These are phyloP conservation scores for Aureobasidium sp. DNA, from an alignment of 2,329 filamentous ascomycete species.

Conservation along the genomic window DNA sequence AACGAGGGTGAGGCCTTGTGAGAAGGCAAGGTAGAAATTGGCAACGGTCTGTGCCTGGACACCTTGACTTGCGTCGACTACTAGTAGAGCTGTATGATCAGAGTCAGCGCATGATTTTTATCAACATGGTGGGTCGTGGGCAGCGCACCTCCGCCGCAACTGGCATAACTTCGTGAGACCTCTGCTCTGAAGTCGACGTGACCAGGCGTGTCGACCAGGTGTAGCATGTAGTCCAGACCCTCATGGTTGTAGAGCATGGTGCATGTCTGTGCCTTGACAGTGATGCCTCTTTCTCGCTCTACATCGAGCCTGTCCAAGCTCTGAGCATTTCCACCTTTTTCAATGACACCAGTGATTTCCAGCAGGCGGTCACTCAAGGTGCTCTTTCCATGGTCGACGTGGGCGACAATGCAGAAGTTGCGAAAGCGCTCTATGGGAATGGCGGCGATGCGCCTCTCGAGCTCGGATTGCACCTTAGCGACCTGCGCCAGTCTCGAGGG, in stretches of 20 bases:
- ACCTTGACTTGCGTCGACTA: constrained; percentile 94
- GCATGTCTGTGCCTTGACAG: constrained; percentile 97
- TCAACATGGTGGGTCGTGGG: not conserved
- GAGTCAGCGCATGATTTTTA: not conserved
- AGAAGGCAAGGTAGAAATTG: constrained; percentile 96
- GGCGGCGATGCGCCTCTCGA: constrained; percentile 58
- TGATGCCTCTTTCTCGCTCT: constrained; percentile 91
- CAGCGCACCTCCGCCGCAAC: constrained; percentile 61
- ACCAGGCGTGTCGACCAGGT: constrained; percentile 92
- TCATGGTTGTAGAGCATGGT: constrained; percentile 90
- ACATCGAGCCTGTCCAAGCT: constrained; percentile 96
- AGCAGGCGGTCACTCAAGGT: constrained; percentile 88
- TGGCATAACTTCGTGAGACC: constrained; percentile 90
- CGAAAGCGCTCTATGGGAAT: constrained; percentile 74
- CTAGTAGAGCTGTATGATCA: constrained; percentile 55
- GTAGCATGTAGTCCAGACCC: constrained; percentile 82
- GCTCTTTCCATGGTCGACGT: constrained; percentile 98
- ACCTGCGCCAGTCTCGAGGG: constrained; percentile 27
- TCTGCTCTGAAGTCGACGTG: constrained; percentile 98
- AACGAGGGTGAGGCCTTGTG: constrained; percentile 76
- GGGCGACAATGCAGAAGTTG: constrained; percentile 98
- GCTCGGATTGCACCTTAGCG: constrained; percentile 36
- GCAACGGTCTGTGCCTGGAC: constrained; percentile 97
- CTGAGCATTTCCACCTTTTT: constrained; percentile 82
- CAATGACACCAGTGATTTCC: constrained; percentile 89